phyloP scores from a whole-genome alignment of 208 protist genomes.

The Phytomonas francai region DNA sequence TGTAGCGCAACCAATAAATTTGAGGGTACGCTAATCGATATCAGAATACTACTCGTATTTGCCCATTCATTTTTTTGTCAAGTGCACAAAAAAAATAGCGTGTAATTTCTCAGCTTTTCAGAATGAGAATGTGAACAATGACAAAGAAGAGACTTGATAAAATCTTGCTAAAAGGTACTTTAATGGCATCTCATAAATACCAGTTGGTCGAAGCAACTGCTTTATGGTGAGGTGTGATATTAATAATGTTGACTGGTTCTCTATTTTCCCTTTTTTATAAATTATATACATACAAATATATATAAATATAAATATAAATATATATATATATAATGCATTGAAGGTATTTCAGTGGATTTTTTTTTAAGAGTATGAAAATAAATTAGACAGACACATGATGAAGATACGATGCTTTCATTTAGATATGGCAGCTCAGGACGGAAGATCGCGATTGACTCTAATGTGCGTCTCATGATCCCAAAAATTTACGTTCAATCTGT shows the following conservation, averaged over 20 bases:
- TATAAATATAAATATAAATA: constrained; percentile 5
- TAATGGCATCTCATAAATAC: not conserved
- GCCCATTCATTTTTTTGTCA: not conserved
- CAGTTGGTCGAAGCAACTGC: not conserved
- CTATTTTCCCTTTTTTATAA: constrained; percentile 5
- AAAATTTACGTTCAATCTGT: constrained; percentile 67
- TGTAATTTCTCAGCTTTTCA: not conserved
- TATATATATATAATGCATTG: constrained; percentile 6
- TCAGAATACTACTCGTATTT: not conserved
- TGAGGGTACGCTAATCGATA: not conserved
- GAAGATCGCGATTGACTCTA: constrained; percentile 80
- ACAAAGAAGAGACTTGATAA: not conserved
- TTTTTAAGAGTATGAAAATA: not conserved
- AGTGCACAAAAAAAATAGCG: constrained; percentile 1
- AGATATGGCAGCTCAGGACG: constrained; percentile 3
- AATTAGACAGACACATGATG: not conserved
- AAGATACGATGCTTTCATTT: not conserved
- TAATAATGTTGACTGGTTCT: not conserved
- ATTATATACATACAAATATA: constrained; percentile 4
- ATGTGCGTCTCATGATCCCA: constrained; percentile 71
- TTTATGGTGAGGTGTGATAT: not conserved
- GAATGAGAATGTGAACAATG: not conserved
- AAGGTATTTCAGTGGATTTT: constrained; percentile 5
- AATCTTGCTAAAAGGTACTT: not conserved
- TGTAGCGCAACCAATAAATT: not conserved